Base-by-base conservation (phyloP, 257 asterid genomes). In the Solanum appendiculatum region DNA sequence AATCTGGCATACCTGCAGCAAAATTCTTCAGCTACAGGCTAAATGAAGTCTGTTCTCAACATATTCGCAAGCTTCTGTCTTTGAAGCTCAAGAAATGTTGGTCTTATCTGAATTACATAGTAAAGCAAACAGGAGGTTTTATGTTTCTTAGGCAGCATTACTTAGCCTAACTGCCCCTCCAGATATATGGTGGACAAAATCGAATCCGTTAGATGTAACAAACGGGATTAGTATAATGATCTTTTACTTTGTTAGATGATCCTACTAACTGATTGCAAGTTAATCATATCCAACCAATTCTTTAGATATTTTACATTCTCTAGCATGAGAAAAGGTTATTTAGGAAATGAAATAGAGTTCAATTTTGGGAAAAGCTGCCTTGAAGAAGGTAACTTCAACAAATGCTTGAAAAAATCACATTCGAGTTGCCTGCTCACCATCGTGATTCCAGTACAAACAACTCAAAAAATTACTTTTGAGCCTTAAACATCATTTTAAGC, bases 1-100 rank as follows among this genome's bases (percentile, higher is more conserved):
- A 92, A 96, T 89, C 66, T 87, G 89, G 90, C 89, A 86, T 66
- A 95, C 85, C 99, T 97, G 90, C 20, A 9, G 42, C 70, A 90
- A 48, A 86, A 84, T 82, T 86, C 86, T 89, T 21, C 54, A 25
- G 75, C 74, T 83, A 70, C 74, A 84, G 85, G 85, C 77, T 73
- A 88, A 85, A 86, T 89, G 69, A 87, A 89, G 87, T 82, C 74
- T 86, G 44, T 29, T 75, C 56, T 84, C 73, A 58, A 51, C 60
- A 21, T 37, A 78, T 39, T 51, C 56, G 12, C 20, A 72, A 70
- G 18, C 29, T 83, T 48, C 46, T 68, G 18, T 40, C 54, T 48
- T 42, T 2, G 23, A 78, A 86, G 58, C 56, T 86, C 60, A 14
- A 44, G 46, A 78, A 85, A 21, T 63, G 60, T 34, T n/a, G 51